These are phyloP conservation scores for Thalia dealbata DNA, from an alignment of 176 grass and related monocot genomes.

Conservation along the genomic window DNA sequence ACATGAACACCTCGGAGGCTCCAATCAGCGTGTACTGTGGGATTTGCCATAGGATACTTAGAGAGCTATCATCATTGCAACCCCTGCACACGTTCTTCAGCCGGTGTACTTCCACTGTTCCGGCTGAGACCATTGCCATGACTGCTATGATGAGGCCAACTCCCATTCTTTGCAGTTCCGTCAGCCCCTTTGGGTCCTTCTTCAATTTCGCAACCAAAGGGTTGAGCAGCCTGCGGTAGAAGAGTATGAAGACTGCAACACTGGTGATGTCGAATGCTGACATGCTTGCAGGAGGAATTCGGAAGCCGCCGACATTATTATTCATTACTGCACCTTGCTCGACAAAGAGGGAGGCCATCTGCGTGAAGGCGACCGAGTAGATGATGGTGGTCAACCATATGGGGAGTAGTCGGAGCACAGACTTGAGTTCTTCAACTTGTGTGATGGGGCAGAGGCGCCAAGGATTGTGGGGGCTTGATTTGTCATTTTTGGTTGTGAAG, in stretches of 20 bases:
- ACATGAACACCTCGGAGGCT: conserved; percentile 14
- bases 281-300: conserved; percentile 79
- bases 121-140: conserved; percentile 3
- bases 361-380: conserved; percentile 94
- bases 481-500: not conserved
- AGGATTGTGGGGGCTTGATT: conserved; percentile 15
- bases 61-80: conserved; percentile 1
- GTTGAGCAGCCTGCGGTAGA: conserved; percentile 5
- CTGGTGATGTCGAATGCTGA: conserved; percentile 43
- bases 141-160: conserved; percentile 2
- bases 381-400: conserved; percentile 98
- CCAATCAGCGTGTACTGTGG: conserved; percentile 9
- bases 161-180: conserved; percentile 9
- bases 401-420: conserved; percentile 71
- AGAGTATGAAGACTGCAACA: conserved; percentile 5
- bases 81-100: conserved; percentile 2
- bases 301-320: conserved; percentile 42
- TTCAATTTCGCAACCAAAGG: not conserved
- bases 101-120: not conserved
- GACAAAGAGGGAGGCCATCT: conserved; percentile 96
- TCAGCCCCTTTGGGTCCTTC: not conserved
- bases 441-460: conserved; percentile 78
- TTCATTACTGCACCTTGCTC: conserved; percentile 88
- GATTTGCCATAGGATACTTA: conserved; percentile 14
- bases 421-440: conserved; percentile 97